phyloP scores from a whole-genome alignment of 495 filamentous ascomycete species.

The Pseudomonodictys pantanalensis region DNA sequence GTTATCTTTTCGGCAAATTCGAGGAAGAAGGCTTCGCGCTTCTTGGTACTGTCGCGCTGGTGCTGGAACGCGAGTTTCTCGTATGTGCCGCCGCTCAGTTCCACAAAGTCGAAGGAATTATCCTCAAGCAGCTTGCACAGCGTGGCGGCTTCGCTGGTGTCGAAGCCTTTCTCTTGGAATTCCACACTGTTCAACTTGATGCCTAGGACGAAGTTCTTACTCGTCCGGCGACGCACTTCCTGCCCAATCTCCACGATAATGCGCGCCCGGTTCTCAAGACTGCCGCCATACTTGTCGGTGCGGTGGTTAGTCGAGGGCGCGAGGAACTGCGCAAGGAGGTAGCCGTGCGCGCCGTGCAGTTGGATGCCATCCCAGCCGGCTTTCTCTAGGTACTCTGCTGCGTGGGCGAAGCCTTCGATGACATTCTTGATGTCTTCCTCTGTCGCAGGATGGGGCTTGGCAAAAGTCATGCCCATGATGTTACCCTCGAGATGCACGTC shows the following conservation, averaged over 20 bases:
- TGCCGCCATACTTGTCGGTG: conserved; percentile 45
- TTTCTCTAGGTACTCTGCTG: conserved; percentile 58
- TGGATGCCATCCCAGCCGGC: conserved; percentile 68
- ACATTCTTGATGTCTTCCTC: conserved; percentile 60
- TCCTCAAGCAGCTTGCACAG: conserved; percentile 56
- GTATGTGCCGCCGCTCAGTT: conserved; percentile 64
- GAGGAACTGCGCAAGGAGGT: conserved; percentile 41
- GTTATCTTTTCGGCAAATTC: conserved; percentile 62
- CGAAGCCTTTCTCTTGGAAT: conserved; percentile 60
- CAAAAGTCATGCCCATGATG: conserved; percentile 27
- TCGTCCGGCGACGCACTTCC: too few relatives aligned
- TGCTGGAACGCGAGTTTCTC: conserved; percentile 54
- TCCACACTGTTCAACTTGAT: conserved; percentile 71
- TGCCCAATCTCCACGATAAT: conserved; percentile 53
- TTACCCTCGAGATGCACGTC: conserved; percentile 53
- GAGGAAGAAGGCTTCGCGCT: conserved; percentile 64
- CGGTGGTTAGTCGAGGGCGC: conserved; percentile 43
- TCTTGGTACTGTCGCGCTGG: conserved; percentile 52
- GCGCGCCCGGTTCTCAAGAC: conserved; percentile 56
- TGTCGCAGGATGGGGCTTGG: conserved; percentile 57
- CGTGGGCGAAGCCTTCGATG: conserved; percentile 58
- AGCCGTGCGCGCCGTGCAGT: conserved; percentile 44
- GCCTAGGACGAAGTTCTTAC: conserved; percentile 60
- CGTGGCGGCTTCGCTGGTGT: conserved; percentile 53
- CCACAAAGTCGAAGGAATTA: conserved; percentile 60